These are phyloP conservation scores for Kingdonia uniflora DNA, from an alignment of 164 flowering plant species.

Conservation along the genomic window DNA sequence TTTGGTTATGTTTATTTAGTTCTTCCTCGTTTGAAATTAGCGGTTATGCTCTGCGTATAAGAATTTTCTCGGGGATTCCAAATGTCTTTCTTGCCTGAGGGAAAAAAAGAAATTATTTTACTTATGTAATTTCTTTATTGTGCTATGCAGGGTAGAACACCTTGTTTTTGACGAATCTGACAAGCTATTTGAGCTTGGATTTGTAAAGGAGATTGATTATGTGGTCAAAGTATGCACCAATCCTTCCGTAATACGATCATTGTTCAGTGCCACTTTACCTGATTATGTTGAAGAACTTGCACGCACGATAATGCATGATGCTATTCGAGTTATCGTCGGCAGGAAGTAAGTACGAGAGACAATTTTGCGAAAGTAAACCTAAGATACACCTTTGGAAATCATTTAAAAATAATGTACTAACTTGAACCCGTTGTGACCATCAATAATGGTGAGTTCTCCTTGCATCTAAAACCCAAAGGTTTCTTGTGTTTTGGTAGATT, in stretches of 20 bases:
- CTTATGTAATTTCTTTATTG: conserved; percentile 2
- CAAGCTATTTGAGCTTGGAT: conserved; percentile 84
- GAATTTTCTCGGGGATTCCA: too few relatives aligned
- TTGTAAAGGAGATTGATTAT: conserved; percentile 78
- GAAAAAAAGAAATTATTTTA: not conserved
- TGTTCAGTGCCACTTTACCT: conserved; percentile 95
- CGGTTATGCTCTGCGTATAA: too few relatives aligned
- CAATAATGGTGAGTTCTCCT: too few relatives aligned
- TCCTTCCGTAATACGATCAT: conserved; percentile 71
- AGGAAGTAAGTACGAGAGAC: conserved; percentile 59
- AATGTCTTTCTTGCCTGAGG: too few relatives aligned
- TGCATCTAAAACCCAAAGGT: too few relatives aligned
- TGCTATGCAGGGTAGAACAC: conserved; percentile 73
- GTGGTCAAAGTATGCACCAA: conserved; percentile 93
- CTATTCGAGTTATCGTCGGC: conserved; percentile 87
- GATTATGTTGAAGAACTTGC: conserved; percentile 95
- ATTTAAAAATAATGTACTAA: not conserved
- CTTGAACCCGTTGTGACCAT: too few relatives aligned
- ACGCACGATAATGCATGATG: conserved; percentile 96
- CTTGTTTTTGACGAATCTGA: conserved; percentile 95
- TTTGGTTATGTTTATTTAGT: too few relatives aligned
- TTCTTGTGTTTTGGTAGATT: too few relatives aligned
- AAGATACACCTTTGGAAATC: not conserved
- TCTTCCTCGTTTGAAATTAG: too few relatives aligned
- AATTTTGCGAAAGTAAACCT: not conserved